Evolutionary conservation across 345 rosid genomes (phyloP), one percentile per base, ranked within the genome.

Genomic region (Cochlearia excelsa): DNA sequence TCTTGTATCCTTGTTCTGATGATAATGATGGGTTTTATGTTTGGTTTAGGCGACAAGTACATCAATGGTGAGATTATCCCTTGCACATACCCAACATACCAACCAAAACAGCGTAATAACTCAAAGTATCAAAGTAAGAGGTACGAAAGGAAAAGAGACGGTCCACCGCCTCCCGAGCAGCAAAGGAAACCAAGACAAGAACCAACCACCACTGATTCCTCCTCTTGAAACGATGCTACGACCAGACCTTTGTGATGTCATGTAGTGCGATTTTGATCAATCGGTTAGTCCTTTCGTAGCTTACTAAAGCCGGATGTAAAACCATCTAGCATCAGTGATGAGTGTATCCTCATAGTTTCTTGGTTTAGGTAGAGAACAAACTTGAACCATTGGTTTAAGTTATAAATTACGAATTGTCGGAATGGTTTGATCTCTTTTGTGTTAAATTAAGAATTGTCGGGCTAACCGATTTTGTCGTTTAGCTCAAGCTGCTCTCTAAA

Each of bases 51-150:
- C 26, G 98, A 92, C 65, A 92, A 92, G 71, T 92, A 92, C 69
- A 57, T 84, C 68, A 92, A 92, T 61, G 98, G 98, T 49, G 95
- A 88, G 79, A 92, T 92, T 26, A 83, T 88, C 55, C 93, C 96
- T 1, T 84, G 89, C 82, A 80, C 86, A 30, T 88, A 88, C 69
- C 96, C 98, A 2, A 92, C 96, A 33, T 92, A 86, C 73, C 96
- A 92, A 69, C 96, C 95, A 54, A 92, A 86, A 74, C 79, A 78
- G 51, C 77, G 95, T 5, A 82, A 76, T 34, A 76, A 68, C 72
- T 62, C 89, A 0, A 84, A 80, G 72, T 78, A 77, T 56, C 82
- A 75, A 74, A 82, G 77, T 48, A 81, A 57, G 72, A 81, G 89
- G 70, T 88, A 86, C 46, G 98, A 88, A 62, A 83, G 96, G 57